These are phyloP conservation scores for Marasmius sp. DNA, from an alignment of 1,284 basidiomycete species.

Conservation along the genomic window DNA sequence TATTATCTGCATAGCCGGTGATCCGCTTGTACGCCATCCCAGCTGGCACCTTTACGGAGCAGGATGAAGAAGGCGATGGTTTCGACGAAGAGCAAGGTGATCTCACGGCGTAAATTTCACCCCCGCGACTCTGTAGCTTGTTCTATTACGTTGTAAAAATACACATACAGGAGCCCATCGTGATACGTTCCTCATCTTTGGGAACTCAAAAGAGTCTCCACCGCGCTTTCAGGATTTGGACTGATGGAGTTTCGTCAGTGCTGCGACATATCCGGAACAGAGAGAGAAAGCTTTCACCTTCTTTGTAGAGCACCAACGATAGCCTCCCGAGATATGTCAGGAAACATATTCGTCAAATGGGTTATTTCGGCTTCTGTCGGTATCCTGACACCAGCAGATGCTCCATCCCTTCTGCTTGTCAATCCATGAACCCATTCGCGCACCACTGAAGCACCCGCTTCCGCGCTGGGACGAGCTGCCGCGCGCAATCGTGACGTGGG, in stretches of 20 bases:
- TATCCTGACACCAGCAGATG: conserved; percentile 52
- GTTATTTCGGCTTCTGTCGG: conserved; percentile 75
- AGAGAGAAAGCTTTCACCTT: conserved; percentile 53
- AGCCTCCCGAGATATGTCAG: conserved; percentile 71
- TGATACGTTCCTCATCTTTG: conserved; percentile 27
- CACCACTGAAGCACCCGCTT: conserved; percentile 7
- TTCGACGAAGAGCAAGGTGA: conserved; percentile 24
- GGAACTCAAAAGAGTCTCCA: conserved; percentile 71
- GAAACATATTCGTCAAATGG: conserved; percentile 80
- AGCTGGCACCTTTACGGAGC: conserved; percentile 75
- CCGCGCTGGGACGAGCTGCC: conserved; percentile 3
- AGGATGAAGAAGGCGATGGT: conserved; percentile 43
- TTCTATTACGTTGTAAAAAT: background rate
- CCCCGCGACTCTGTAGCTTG: background rate
- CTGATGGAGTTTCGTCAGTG: conserved; percentile 34
- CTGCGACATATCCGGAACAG: conserved; percentile 8
- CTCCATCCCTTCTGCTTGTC: conserved; percentile 9
- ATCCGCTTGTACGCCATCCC: conserved; percentile 94
- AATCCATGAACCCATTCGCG: conserved; percentile 12
- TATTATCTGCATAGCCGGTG: conserved; percentile 64
- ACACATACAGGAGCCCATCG: background rate
- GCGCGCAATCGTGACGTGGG: conserved; percentile 7
- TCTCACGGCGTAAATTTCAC: background rate
- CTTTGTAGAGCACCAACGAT: conserved; percentile 78
- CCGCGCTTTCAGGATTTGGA: conserved; percentile 75